Evolutionary conservation across 306 rosid genomes (phyloP).

Genomic region (Castanea sativa): DNA sequence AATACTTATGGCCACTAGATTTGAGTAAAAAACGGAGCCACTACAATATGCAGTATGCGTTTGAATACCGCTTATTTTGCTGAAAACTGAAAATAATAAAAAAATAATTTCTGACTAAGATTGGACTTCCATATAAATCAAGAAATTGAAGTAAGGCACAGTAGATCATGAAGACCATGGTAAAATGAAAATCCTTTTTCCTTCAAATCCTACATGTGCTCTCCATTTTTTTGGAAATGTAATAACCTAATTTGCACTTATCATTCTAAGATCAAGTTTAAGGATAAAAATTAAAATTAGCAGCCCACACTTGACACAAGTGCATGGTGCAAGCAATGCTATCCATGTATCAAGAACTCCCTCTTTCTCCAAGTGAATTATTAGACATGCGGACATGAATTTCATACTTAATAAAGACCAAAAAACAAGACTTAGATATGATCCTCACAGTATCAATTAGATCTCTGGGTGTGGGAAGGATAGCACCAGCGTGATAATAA

Average conservation of each 20-base stretch:
- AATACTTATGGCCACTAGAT: background rate
- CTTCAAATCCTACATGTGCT: background rate
- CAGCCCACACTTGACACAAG: background rate
- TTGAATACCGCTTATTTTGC: no score
- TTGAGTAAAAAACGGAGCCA: background rate
- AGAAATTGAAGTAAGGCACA: background rate
- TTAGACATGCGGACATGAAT: background rate
- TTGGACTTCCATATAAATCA: background rate
- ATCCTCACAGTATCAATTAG: constrained; percentile 77
- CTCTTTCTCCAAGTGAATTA: background rate
- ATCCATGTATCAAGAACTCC: background rate
- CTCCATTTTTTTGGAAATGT: background rate
- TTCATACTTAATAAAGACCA: background rate
- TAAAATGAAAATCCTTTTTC: background rate
- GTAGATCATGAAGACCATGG: background rate
- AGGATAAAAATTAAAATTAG: background rate
- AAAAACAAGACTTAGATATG: constrained; percentile 1
- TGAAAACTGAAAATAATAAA: no score
- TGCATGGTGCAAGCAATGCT: background rate
- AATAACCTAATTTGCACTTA: background rate
- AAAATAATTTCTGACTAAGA: background rate
- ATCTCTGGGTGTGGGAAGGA: constrained; percentile 87
- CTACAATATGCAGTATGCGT: background rate
- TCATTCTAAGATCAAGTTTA: background rate
- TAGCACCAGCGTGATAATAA: constrained; percentile 76